Evolutionary conservation across 78 protist genomes (phyloP).

Genomic region (Dictyostelium citrinum): DNA sequence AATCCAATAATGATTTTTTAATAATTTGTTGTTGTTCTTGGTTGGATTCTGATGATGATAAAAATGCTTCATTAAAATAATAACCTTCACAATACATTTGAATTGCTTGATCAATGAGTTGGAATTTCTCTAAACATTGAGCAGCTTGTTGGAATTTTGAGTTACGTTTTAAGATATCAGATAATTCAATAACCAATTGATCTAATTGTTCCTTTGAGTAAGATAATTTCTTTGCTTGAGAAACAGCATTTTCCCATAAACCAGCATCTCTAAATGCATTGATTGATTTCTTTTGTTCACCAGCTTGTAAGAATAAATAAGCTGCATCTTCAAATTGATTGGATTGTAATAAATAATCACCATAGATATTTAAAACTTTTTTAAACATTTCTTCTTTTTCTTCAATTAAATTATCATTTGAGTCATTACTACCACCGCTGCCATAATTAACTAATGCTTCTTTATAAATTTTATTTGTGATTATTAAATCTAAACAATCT

Average conservation of each 20-base stretch:
- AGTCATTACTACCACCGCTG: not conserved
- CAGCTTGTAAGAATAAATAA: constrained; percentile 13
- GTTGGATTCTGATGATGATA: not conserved
- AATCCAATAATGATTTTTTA: not conserved
- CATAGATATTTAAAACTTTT: constrained; percentile 53
- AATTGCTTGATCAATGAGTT: not conserved
- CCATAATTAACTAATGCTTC: constrained; percentile 33
- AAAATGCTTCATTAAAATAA: constrained; percentile 40
- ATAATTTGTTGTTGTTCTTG: not conserved
- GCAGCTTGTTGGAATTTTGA: constrained; percentile 25
- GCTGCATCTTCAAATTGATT: constrained; percentile 57
- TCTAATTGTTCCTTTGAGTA: not conserved
- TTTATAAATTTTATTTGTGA: constrained; percentile 33
- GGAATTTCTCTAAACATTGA: not conserved
- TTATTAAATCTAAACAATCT: constrained; percentile 30
- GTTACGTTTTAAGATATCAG: constrained; percentile 18
- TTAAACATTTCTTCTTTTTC: constrained; percentile 12
- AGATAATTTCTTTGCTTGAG: not conserved
- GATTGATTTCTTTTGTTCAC: constrained; percentile 25
- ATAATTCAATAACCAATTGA: not conserved
- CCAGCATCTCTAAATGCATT: constrained; percentile 61
- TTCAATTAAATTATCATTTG: not conserved
- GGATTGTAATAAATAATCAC: constrained; percentile 28
- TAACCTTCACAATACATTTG: constrained; percentile 41
- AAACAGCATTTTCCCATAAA: constrained; percentile 25